Conservation (phyloP, 768 basidiomycete genomes). For the Mycena maculata region DNA sequence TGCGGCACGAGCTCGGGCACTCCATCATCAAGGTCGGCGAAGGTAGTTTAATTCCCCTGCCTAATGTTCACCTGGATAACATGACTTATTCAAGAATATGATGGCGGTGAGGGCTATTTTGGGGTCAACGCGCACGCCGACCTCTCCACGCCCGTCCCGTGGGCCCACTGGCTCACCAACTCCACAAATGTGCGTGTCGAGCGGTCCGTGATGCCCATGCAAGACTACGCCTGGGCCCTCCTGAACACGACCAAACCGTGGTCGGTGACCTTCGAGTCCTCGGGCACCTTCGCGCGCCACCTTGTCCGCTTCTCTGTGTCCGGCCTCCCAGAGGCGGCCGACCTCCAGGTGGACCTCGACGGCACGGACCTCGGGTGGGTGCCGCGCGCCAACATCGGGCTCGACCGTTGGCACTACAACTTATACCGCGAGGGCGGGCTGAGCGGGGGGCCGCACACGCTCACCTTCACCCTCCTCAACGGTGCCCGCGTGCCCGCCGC, state of each 20-base stretch:
- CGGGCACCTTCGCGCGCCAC: slow-evolving; percentile 70
- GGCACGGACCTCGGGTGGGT: slow-evolving; percentile 69
- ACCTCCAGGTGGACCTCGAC: slow-evolving; percentile 71
- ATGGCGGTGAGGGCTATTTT: slow-evolving; percentile 80
- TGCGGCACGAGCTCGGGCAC: slow-evolving; percentile 85
- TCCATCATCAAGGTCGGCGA: slow-evolving; percentile 84
- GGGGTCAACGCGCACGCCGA: slow-evolving; percentile 72
- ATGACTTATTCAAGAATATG: slow-evolving; percentile 59
- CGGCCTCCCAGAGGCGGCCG: slow-evolving; percentile 65
- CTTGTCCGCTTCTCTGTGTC: slow-evolving; percentile 79
- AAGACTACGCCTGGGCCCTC: slow-evolving; percentile 80
- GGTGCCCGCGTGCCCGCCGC: slow-evolving; percentile 61
- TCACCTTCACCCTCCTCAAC: slow-evolving; percentile 69
- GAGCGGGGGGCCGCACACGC: slow-evolving; percentile 62
- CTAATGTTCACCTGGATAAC: background rate
- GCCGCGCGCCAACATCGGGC: slow-evolving; percentile 64
- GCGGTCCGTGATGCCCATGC: slow-evolving; percentile 80
- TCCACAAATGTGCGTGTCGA: slow-evolving; percentile 59
- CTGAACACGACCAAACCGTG: slow-evolving; percentile 71
- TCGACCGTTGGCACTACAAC: slow-evolving; percentile 85
- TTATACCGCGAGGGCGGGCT: slow-evolving; percentile 57
- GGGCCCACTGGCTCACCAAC: slow-evolving; percentile 77
- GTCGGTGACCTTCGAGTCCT: slow-evolving; percentile 70
- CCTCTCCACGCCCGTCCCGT: slow-evolving; percentile 59
- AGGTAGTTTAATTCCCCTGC: too few species aligned